phyloP scores from a whole-genome alignment of 2,329 filamentous ascomycete genomes.

The Endocalyx cinctus region DNA sequence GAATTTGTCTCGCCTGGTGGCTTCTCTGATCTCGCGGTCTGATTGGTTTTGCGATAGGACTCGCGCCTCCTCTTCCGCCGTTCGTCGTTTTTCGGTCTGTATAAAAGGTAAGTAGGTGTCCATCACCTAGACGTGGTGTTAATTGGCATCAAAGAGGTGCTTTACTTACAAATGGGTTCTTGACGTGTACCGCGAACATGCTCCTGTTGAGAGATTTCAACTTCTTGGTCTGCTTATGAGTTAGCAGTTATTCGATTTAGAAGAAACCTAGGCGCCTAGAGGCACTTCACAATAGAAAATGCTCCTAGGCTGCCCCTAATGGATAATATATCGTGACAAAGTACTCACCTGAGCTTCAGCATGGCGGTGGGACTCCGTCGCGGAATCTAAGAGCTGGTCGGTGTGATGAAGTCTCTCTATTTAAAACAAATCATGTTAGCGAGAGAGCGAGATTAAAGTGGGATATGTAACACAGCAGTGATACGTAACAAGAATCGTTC shows the following conservation, averaged over 20 bases:
- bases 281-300: too few species aligned
- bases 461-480: too few species aligned
- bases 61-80: constrained; percentile 50
- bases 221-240: constrained; percentile 75
- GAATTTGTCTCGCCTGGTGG: constrained; percentile 53
- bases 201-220: constrained; percentile 80
- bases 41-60: constrained; percentile 64
- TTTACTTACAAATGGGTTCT: constrained; percentile 78
- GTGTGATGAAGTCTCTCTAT: constrained; percentile 79
- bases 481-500: too few species aligned
- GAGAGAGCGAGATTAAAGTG: too few species aligned
- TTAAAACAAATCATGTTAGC: too few species aligned
- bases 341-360: too few species aligned
- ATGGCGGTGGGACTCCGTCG: constrained; percentile 67
- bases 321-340: too few species aligned
- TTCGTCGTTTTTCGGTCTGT: not conserved
- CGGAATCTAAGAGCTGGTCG: constrained; percentile 76
- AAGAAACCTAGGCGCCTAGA: too few species aligned
- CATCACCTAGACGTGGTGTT: constrained; percentile 64
- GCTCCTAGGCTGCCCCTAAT: too few species aligned
- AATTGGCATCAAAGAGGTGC: too few species aligned
- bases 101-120: constrained; percentile 22
- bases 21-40: constrained; percentile 62
- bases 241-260: too few species aligned
- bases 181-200: constrained; percentile 84